Evolutionary conservation across 371 early-diverging fungal species (phyloP), one percentile per base, ranked within the genome.

Genomic region (Rhizopus sp.): DNA sequence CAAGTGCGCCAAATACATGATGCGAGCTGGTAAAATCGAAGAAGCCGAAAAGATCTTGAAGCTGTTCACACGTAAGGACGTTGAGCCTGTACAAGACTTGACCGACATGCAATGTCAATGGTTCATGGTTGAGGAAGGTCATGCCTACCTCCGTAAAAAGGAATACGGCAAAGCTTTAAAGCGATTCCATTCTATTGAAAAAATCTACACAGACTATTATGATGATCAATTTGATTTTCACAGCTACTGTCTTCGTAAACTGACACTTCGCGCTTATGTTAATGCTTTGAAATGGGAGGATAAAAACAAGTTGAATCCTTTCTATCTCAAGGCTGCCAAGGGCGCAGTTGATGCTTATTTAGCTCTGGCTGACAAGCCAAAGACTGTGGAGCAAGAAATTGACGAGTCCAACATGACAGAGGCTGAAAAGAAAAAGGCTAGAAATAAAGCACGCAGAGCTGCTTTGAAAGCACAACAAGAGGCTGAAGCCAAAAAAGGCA

Each of bases 141-240:
- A 86, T 57, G 84, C 90, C 34, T 87, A 82, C 62, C 70, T 81
- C 13, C 81, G 89, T 23, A 78, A 84, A 56, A 84, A 86, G 35
- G 78, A 90, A 17, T 74, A 82, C 41, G 96, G 94, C 41, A 79
- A 77, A 42, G 95, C 97, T 3, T 75, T 98, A 60, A 96, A 95
- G 78, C 82, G 87, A 45, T 90, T 87, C 77, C 90, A 94, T 63
- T 84, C 86, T 50, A 84, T 95, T 32, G 87, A 89, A 37, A 89
- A 87, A 72, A 82, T 90, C 64, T 96, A 93, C 64, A 68, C 60
- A 32, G 94, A 94, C 57, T 89, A 90, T 64, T 87, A 85, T 55
- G 96, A 95, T 61, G 97, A 96, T 62, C 96, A 97, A 74, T 93
- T 95, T 55, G 98, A 98, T 75, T 98, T 97, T 85, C 98, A 98